These are phyloP conservation scores for Orbilia quercus DNA, from an alignment of 2,329 filamentous ascomycete species.

Conservation along the genomic window DNA sequence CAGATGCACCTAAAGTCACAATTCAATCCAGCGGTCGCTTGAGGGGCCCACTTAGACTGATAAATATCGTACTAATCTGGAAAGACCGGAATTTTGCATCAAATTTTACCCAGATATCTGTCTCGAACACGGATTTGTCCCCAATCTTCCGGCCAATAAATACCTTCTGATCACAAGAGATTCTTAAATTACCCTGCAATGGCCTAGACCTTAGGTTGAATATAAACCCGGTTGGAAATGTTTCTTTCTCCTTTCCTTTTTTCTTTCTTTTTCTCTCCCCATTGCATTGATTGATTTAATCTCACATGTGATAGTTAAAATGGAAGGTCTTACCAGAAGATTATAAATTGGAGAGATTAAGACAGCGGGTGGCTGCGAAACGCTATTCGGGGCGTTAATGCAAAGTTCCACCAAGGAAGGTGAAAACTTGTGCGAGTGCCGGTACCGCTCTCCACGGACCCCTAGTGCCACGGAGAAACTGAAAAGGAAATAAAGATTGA, in stretches of 20 bases:
- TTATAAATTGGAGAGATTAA: not conserved
- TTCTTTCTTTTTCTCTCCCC: not conserved
- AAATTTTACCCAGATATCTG: not conserved
- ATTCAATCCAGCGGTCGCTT: not conserved
- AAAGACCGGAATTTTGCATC: not conserved
- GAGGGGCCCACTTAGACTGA: not conserved
- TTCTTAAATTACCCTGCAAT: not conserved
- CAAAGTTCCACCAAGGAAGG: not conserved
- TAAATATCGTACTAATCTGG: not conserved
- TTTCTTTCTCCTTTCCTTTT: not conserved
- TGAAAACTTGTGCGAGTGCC: too few relatives aligned
- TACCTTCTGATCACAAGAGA: not conserved
- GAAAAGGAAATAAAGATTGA: too few relatives aligned
- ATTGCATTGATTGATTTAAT: not conserved
- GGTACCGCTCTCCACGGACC: too few relatives aligned
- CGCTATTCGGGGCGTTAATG: conserved; percentile 1
- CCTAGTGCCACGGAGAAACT: not conserved
- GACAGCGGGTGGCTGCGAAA: conserved; percentile 6
- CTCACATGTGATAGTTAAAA: conserved; percentile 21
- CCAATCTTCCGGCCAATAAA: not conserved
- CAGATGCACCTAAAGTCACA: not conserved
- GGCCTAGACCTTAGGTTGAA: conserved; percentile 13
- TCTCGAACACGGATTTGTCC: not conserved
- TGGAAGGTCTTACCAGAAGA: not conserved
- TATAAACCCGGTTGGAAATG: not conserved